Base-by-base conservation (phyloP, 1,284 basidiomycete species). In the Sporisorium reilianum region DNA sequence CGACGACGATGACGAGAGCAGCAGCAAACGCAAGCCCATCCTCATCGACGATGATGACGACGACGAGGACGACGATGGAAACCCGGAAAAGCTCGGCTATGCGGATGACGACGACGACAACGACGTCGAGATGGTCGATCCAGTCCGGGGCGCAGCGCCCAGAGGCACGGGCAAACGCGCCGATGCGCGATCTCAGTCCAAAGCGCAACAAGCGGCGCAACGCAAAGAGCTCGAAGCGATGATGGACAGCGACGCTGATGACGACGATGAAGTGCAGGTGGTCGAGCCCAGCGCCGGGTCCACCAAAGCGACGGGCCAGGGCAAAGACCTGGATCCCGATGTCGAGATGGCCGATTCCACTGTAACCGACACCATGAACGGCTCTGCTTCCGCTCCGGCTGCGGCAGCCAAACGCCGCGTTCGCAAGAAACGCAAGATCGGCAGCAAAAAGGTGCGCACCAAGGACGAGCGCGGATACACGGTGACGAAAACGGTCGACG, bases 381-480 rank as follows among this genome's bases (percentile, higher is more conserved):
- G 76, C 6, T 53, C 67, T 8, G 53, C 25, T 16, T 44, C 64
- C 3, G 14, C 34, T 14, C n/a, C n/a, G n/a, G n/a, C n/a, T 34
- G 20, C 51, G 4, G 55, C 55, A 26, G 14, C 65, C 20, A 79
- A 79, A 50, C 59, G 54, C 12, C 59, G 77, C 5, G 72, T 76
- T 3, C 64, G 64, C 23, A 81, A 81, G 60, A 67, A 76, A 56
- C 73, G 81, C 63, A 80, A 77, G 58, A 73, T 81, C 46, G 71
- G 57, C 51, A 78, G 50, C 54, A 78, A 73, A 41, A 80, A 77
- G 58, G 56, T 79, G 25, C 71, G 70, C 28, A 62, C 40, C 42
- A 81, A 78, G 54, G 76, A 83, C 63, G 80, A 80, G 40, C 78
- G 75, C 26, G 81, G 81, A 7, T 83, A 83, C 48, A 78, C 69